Percentiles rank a stretch among this genome's conserved stretches.
phyloP scores from a whole-genome alignment of 2,329 filamentous ascomycete species.

The Colletotrichum magnum region DNA sequence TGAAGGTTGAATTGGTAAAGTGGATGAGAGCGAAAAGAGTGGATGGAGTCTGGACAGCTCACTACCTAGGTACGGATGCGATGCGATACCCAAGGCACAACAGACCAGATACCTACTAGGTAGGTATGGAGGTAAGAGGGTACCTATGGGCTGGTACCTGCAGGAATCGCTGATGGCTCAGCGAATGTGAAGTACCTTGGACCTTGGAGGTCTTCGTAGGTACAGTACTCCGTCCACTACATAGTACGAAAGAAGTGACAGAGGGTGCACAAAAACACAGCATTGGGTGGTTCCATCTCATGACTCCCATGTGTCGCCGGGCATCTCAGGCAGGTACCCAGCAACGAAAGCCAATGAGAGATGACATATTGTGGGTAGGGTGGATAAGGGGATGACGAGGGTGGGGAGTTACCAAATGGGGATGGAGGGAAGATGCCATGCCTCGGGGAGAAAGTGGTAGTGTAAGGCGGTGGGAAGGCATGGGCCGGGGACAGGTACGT shows the following conservation, averaged over 20 bases:
- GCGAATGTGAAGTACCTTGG: no score
- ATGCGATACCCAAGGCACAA: no score
- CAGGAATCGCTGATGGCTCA: no score
- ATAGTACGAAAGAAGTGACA: constrained; percentile 14
- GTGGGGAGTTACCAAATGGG: constrained; percentile 3
- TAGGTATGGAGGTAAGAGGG: no score
- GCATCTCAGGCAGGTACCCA: constrained; percentile 33
- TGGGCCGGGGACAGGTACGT: constrained; percentile 15
- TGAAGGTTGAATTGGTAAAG: no score
- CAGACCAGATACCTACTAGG: no score
- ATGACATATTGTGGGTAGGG: neutral
- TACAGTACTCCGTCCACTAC: neutral
- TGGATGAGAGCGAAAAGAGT: no score
- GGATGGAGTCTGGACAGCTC: no score
- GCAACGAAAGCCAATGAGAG: neutral
- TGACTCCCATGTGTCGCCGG: constrained; percentile 34
- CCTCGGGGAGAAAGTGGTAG: constrained; percentile 18
- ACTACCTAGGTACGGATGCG: no score
- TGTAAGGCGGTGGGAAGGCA: constrained; percentile 17
- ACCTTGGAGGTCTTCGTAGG: neutral
- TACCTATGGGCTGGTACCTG: no score
- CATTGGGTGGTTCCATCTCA: constrained; percentile 28
- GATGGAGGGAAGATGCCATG: constrained; percentile 30
- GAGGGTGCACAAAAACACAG: constrained; percentile 13
- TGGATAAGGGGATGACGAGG: constrained; percentile 15